Evolutionary conservation across 306 rosid genomes (phyloP), one percentile per base, ranked within the genome.

Genomic region (Medicago lupulina): DNA sequence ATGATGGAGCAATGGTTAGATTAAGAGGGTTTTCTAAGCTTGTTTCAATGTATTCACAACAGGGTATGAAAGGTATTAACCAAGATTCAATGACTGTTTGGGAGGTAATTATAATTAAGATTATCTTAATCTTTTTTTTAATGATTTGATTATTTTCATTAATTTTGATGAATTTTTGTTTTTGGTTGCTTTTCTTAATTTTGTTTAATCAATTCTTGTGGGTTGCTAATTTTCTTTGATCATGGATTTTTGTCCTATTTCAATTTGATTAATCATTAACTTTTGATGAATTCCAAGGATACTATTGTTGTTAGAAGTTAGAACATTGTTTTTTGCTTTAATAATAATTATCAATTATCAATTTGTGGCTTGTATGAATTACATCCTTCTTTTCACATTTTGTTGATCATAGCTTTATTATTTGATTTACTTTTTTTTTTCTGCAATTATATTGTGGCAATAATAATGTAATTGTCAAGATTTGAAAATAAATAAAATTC

Each of bases 21-120:
- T 23, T 88, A 1, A 69, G 28, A 74, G 96, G 93, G 12, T 86
- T 64, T 59, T 90, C 99, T 19, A 80, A 21, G 18, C 59, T 69
- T 76, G 82, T 76, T 5, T 90, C 98, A 9, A 89, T 96, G 99
- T 85, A 81, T 67, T 71, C 77, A 11, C 97, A 92, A 75, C 93
- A 89, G 78, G 99, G 99, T 55, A 82, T 49, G 70, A 96, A 96
- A 75, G 97, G 96, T 49, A 74, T 89, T 70, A 96, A 96, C 79
- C 99, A 96, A 89, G 98, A 96, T 82, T 68, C 99, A 74, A 85
- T 96, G 91, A 82, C 93, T 1, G 83, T 89, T 83, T 92, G 98
- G 97, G 92, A 96, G 98, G 99, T 96, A 73, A 40, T 58, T 23
- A 58, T 34, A 3, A 31, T 3, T 5, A 31, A 3, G 6, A 23